Base-by-base conservation (phyloP, 345 rosid species). In the Lepidium sativum region DNA sequence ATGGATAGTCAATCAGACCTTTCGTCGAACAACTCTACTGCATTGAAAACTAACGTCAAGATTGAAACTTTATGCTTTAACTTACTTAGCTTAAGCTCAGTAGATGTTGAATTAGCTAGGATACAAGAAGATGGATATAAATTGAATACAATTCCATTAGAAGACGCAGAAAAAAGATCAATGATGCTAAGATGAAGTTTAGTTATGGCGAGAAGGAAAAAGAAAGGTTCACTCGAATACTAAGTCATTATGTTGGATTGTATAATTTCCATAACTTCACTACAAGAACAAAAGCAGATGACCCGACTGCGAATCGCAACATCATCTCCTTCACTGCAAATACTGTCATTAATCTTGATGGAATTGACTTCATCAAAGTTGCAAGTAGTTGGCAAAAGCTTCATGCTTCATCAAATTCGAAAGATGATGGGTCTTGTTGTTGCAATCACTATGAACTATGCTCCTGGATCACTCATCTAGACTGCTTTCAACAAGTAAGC, bases 371-470 rank as follows among this genome's bases (percentile, higher is more conserved):
- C 63, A 85, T 94, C 31, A 86, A 86, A 80, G 88, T 96, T 74
- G 95, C n/a, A 90, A 80, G 92, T 94, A 8, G 72, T 88, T 1
- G 97, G 99, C 12, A 84, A 86, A 82, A 90, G 99, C 81, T 90
- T 94, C 80, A 94, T 94, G 99, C 97, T 94, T 82, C 99, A 94
- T 83, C 99, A 94, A 68, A 90, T 94, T 25, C 76, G 96, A 14
- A 94, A 94, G 69, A 83, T 94, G 97, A 83, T 90, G 9, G 97
- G 99, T 63, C 89, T 90, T 63, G 91, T 92, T 0, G 95, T 94
- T 61, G 90, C 95, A n/a, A 68, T 88, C 40, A 80, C 85, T 87
- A 84, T 97, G 73, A 79, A 86, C 59, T 83, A 80, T 62, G 85
- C 99, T 50, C 73, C 91, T 0, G 89, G 84, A 65, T 79, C 87